phyloP scores from a whole-genome alignment of 2,329 filamentous ascomycete genomes.

The Aspergillus hiratsukae region DNA sequence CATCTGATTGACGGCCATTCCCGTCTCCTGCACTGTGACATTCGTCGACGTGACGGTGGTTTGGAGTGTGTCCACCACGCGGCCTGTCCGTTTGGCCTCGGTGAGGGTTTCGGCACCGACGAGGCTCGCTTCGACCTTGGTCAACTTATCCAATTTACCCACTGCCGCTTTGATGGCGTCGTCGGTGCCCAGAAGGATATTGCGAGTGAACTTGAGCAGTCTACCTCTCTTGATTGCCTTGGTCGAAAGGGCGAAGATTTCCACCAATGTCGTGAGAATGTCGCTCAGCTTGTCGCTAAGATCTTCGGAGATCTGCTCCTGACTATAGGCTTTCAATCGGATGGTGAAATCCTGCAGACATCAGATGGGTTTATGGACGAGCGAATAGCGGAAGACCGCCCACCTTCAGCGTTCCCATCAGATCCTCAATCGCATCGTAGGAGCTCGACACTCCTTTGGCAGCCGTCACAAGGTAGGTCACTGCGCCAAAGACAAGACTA shows the following conservation, averaged over 20 bases:
- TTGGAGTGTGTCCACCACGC: conserved; percentile 4
- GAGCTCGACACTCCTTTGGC: conserved; percentile 43
- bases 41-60: conserved; percentile 1
- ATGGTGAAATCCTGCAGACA: conserved; percentile 8
- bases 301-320: conserved; percentile 2
- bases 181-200: conserved; percentile 38
- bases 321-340: conserved; percentile 7
- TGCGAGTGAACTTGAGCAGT: conserved; percentile 39
- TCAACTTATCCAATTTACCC: conserved; percentile 40
- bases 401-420: conserved; percentile 35
- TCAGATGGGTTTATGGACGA: background rate
- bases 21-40: conserved; percentile 2
- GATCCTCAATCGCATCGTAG: conserved; percentile 45
- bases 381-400: background rate
- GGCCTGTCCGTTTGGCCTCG: conserved; percentile 6
- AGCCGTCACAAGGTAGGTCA: conserved; percentile 42
- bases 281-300: conserved; percentile 36
- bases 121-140: conserved; percentile 40
- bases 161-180: conserved; percentile 40
- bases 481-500: conserved; percentile 35
- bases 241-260: conserved; percentile 43
- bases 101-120: conserved; percentile 34
- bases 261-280: conserved; percentile 43
- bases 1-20: conserved; percentile 6
- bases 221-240: conserved; percentile 42